Evolutionary conservation across 2,329 filamentous ascomycete genomes (phyloP), one percentile per base, ranked within the genome.

Genomic region (Verticillium longisporum): DNA sequence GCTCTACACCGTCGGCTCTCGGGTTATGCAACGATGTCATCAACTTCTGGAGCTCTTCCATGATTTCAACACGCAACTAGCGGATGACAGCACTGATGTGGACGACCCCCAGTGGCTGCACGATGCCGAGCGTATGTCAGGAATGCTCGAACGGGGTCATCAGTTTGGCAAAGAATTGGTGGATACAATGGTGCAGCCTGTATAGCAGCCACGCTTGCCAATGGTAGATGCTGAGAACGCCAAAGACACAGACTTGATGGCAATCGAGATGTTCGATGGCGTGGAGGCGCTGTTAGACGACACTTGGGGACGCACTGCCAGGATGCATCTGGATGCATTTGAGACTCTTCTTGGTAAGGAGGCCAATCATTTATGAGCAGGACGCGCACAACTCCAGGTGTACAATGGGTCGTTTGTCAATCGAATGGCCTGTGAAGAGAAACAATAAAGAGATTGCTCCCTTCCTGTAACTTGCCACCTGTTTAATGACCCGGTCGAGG

Each of bases 391-490:
- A 4, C 26, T 26, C 26, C 26, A 26, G 2, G 26, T 31, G 31
- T 13, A 33, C 3, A 3, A n/a, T 26, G 18, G n/a, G 1, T 3
- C 18, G 31, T n/a, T 3, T 2, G 37, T 26, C 10, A 37, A 10
- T 37, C 3, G 26, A 26, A 26, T 26, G 26, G 37, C 9, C 4
- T 10, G 37, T 38, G 10, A 15, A 26, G 26, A 26, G 3, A 4
- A 26, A 26, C 4, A 26, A 26, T 4, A 26, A 26, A 26, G 2
- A 26, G 26, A 3, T 4, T 26, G 26, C 26, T 26, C 26, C 26
- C 26, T 26, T 70, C 73, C 72, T 73, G 34, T 36, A 13, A 66
- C 68, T 65, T 66, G 64, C 76, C 78, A 68, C 70, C 75, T 72
- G 32, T 53, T n/a, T n/a, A 13, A 53, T 18, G 41, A 9, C 21